phyloP scores from a whole-genome alignment of 108 stramenopile species.

The Epithemia pelagica region DNA sequence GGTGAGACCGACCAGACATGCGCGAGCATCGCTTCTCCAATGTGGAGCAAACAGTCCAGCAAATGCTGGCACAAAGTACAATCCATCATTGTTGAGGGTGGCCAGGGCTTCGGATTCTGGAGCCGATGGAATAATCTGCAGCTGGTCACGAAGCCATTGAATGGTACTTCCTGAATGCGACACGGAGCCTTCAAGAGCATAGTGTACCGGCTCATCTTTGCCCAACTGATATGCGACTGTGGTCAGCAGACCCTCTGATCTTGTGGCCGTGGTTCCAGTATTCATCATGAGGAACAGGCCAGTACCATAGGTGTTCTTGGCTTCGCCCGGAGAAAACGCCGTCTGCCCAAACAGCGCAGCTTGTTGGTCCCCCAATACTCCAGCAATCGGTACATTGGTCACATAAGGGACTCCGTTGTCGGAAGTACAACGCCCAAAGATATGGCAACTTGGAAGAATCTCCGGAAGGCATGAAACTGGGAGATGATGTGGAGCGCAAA shows the following conservation, averaged over 20 bases:
- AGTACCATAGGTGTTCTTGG: slow-evolving; percentile 97
- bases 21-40: slow-evolving; percentile 92
- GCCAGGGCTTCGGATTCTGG: slow-evolving; percentile 86
- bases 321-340: slow-evolving; percentile 84
- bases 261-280: slow-evolving; percentile 69
- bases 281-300: slow-evolving; percentile 98
- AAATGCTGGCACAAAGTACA: slow-evolving; percentile 98
- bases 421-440: slow-evolving; percentile 27
- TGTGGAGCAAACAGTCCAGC: slow-evolving; percentile 93
- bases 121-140: slow-evolving; percentile 71
- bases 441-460: slow-evolving; percentile 56
- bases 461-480: slow-evolving; percentile 51
- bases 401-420: slow-evolving; percentile 25
- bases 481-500: slow-evolving; percentile 46
- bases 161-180: slow-evolving; percentile 87
- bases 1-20: slow-evolving; percentile 91
- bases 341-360: slow-evolving; percentile 94
- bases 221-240: slow-evolving; percentile 92
- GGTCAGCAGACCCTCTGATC: slow-evolving; percentile 87
- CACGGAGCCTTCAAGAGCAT: slow-evolving; percentile 95
- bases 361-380: slow-evolving; percentile 94
- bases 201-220: slow-evolving; percentile 44
- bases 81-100: slow-evolving; percentile 68
- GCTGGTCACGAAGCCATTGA: slow-evolving; percentile 96
- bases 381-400: slow-evolving; percentile 65